Percentiles rank a stretch among this genome's conserved stretches.
These are phyloP conservation scores for Fusarium scirpi DNA, from an alignment of 2,329 filamentous ascomycete genomes.

Conservation along the genomic window DNA sequence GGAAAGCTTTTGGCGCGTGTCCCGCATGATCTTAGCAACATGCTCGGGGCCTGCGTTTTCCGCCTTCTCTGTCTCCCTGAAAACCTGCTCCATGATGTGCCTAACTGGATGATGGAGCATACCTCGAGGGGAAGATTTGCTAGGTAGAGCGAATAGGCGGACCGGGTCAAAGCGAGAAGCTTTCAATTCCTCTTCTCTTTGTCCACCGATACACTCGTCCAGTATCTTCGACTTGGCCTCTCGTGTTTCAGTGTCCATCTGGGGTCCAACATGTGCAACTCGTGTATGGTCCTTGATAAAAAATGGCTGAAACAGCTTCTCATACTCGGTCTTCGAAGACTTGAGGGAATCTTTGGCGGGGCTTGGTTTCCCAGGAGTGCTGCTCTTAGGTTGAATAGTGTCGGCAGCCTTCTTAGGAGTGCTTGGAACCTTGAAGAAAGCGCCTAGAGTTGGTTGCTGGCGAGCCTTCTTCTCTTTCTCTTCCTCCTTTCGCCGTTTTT, in stretches of 20 bases:
- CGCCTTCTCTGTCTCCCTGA: conserved; percentile 59
- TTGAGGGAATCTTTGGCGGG: conserved; percentile 29
- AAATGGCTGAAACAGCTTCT: conserved; percentile 83
- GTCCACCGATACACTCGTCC: conserved; percentile 63
- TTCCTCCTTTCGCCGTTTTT: conserved; percentile 63
- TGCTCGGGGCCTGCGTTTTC: conserved; percentile 53
- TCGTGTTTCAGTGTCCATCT: conserved; percentile 69
- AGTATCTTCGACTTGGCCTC: conserved; percentile 63
- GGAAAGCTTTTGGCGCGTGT: conserved; percentile 58
- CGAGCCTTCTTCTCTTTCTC: conserved; percentile 65
- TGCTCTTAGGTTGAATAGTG: conserved; percentile 47
- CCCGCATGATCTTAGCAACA: conserved; percentile 49
- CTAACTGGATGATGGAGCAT: conserved; percentile 65
- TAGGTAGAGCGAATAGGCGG: conserved; percentile 60
- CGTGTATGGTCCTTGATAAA: conserved; percentile 79
- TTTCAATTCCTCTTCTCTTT: conserved; percentile 57
- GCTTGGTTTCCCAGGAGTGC: conserved; percentile 48
- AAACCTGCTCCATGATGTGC: conserved; percentile 69
- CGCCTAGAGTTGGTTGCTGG: conserved; percentile 60
- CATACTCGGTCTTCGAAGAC: conserved; percentile 65
- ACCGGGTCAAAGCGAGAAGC: conserved; percentile 58
- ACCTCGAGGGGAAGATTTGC: conserved; percentile 58
- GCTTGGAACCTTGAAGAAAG: conserved; percentile 59
- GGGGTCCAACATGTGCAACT: conserved; percentile 71
- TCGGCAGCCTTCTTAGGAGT: conserved; percentile 58